Conservation (phyloP, 192 early-diverging fungal species). For the Radiomyces spectabilis region DNA sequence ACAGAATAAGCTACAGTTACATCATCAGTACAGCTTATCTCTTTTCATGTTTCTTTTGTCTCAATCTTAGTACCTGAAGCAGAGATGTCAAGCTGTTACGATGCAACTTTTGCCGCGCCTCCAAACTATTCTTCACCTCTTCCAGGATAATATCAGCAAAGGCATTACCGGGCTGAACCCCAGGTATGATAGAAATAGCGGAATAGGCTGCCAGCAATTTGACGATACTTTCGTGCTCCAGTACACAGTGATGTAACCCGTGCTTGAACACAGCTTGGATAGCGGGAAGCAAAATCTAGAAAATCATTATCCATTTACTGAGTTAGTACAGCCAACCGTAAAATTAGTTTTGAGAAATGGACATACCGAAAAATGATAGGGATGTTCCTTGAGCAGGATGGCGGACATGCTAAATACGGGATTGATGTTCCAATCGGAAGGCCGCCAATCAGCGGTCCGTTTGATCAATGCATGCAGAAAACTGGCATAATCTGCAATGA, state of each 20-base stretch:
- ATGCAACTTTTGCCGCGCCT: slow-evolving; percentile 10
- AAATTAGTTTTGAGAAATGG: background rate
- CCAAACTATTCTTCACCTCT: slow-evolving; percentile 28
- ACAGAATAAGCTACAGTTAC: slow-evolving; percentile 26
- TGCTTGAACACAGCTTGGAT: slow-evolving; percentile 36
- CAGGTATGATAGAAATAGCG: slow-evolving; percentile 27
- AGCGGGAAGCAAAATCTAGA: slow-evolving; percentile 26
- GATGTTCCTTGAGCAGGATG: slow-evolving; percentile 39
- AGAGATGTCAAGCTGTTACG: slow-evolving; percentile 30
- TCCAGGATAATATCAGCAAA: slow-evolving; percentile 43
- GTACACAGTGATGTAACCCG: slow-evolving; percentile 31
- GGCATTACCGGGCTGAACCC: slow-evolving; percentile 20
- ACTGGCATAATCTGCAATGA: slow-evolving; percentile 18
- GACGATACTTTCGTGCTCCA: slow-evolving; percentile 32
- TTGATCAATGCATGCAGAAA: slow-evolving; percentile 23
- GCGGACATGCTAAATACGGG: slow-evolving; percentile 41
- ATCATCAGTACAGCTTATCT: background rate
- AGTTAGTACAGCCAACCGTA: background rate
- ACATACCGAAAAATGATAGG: slow-evolving; percentile 32
- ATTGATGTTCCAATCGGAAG: slow-evolving; percentile 40
- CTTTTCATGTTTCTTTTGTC: background rate
- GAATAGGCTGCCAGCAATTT: slow-evolving; percentile 37
- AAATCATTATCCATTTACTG: background rate
- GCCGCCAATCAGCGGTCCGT: slow-evolving; percentile 27
- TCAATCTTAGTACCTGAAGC: too few species aligned